Evolutionary conservation across 192 early-diverging fungal species (phyloP).

Genomic region (Coemansia reversa): DNA sequence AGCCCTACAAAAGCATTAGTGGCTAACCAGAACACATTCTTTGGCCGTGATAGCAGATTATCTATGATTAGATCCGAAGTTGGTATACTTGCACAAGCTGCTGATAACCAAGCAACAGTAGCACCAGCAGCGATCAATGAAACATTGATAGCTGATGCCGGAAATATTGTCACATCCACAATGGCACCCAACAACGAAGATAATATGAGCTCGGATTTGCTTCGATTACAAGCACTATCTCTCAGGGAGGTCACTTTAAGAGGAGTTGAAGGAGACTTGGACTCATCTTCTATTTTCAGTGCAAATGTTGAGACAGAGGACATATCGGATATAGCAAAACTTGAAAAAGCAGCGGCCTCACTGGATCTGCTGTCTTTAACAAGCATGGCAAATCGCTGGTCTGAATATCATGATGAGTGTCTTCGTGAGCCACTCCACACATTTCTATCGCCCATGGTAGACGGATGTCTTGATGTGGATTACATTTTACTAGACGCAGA

Average conservation of each 20-base stretch:
- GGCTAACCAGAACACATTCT: slow-evolving; percentile 1
- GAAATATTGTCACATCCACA: not conserved
- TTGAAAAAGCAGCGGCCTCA: slow-evolving; percentile 8
- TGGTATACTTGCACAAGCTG: not conserved
- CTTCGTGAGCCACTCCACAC: slow-evolving; percentile 33
- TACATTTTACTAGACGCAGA: slow-evolving; percentile 36
- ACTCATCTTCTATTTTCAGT: no score
- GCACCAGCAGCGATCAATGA: not conserved
- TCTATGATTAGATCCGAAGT: not conserved
- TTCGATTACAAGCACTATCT: no score
- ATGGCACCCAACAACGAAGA: not conserved
- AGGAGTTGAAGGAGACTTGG: no score
- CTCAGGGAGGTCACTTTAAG: no score
- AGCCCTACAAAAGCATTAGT: not conserved
- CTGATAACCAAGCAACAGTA: not conserved
- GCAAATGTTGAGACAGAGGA: no score
- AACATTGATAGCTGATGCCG: no score
- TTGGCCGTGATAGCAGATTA: not conserved
- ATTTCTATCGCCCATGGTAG: slow-evolving; percentile 20
- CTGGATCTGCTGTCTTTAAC: slow-evolving; percentile 39
- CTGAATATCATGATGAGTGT: slow-evolving; percentile 20
- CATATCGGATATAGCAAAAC: slow-evolving; percentile 6
- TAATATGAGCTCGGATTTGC: no score
- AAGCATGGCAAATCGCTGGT: not conserved
- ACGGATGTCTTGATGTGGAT: slow-evolving; percentile 40